phyloP scores from a whole-genome alignment of 352 stramenopile species.

The Globisporangium paroecandrum region DNA sequence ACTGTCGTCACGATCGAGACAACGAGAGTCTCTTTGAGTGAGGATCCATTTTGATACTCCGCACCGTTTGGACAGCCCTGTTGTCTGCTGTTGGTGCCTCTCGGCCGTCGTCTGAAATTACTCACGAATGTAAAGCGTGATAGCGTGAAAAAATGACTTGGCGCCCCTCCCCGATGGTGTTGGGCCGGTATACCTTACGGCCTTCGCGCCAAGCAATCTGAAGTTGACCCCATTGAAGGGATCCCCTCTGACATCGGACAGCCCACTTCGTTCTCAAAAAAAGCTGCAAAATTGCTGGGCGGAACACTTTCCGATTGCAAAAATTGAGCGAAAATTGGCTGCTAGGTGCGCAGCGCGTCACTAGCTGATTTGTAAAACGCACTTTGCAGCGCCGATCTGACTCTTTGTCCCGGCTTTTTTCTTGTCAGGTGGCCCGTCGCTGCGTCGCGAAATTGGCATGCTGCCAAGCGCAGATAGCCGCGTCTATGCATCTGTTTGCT shows the following conservation, averaged over 20 bases:
- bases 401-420: constrained; percentile 7
- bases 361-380: background rate
- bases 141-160: background rate
- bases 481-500: background rate
- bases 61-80: constrained; percentile 1
- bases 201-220: constrained; percentile 4
- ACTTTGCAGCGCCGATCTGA: background rate
- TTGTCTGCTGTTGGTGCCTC: background rate
- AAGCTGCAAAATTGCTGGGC: background rate
- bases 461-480: background rate
- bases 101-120: background rate
- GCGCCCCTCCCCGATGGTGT: background rate
- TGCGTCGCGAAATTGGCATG: background rate
- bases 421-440: background rate
- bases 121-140: background rate
- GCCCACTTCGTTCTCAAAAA: background rate
- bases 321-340: background rate
- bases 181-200: background rate
- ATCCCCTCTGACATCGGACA: background rate
- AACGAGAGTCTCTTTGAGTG: background rate
- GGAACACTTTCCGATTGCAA: background rate
- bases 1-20: background rate
- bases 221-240: constrained; percentile 6
- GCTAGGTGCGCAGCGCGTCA: constrained; percentile 6
- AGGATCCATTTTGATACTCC: constrained; percentile 7